Percentiles rank a stretch among this genome's conserved stretches.
Conservation (phyloP, 148 eudicot species). For the Fagopyrum esculentum region DNA sequence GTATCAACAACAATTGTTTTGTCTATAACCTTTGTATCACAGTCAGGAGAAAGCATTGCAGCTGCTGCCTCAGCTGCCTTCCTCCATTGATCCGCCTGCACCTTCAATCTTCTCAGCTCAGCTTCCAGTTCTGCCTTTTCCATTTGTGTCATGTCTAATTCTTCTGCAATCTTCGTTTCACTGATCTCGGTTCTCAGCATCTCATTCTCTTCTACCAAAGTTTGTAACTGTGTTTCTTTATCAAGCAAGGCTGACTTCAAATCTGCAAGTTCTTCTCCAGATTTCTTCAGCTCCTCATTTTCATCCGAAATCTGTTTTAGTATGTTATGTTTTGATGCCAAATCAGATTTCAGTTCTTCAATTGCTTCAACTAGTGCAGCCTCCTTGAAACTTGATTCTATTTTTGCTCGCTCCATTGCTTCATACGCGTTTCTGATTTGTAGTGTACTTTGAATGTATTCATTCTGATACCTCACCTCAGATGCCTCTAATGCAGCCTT, state of each 20-base stretch:
- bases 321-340: slow-evolving; percentile 27
- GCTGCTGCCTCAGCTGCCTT: slow-evolving; percentile 98
- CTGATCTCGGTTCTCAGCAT: slow-evolving; percentile 40
- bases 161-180: slow-evolving; percentile 44
- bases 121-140: slow-evolving; percentile 60
- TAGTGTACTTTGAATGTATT: slow-evolving; percentile 55
- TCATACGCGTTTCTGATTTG: slow-evolving; percentile 72
- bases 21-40: slow-evolving; percentile 38
- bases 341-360: slow-evolving; percentile 42
- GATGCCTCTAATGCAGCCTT: slow-evolving; percentile 57
- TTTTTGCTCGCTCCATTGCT: slow-evolving; percentile 44
- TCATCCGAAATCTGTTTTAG: background rate
- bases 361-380: slow-evolving; percentile 40
- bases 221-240: slow-evolving; percentile 50
- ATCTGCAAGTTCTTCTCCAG: slow-evolving; percentile 34
- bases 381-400: slow-evolving; percentile 44
- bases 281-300: slow-evolving; percentile 28
- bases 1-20: slow-evolving; percentile 52
- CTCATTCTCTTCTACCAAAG: slow-evolving; percentile 50
- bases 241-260: slow-evolving; percentile 34
- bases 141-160: slow-evolving; percentile 58
- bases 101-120: slow-evolving; percentile 66
- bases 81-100: slow-evolving; percentile 89
- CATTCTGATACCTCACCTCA: slow-evolving; percentile 60
- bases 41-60: slow-evolving; percentile 60